Evolutionary conservation across 164 flowering plant genomes (phyloP).

Genomic region (Annona cherimola): DNA sequence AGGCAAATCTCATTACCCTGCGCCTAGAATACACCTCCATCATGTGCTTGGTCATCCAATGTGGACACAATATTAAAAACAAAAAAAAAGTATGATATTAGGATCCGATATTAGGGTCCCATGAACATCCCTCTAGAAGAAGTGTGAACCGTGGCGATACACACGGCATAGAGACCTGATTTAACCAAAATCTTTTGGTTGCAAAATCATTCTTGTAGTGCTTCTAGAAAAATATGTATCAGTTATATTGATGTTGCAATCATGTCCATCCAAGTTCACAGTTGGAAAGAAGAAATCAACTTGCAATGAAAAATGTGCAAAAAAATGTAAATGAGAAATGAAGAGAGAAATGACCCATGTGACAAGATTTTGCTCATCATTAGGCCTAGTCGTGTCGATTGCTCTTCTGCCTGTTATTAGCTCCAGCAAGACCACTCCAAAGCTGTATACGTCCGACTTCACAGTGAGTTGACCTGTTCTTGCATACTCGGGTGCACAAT

Average conservation of each 20-base stretch:
- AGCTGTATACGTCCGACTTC: constrained; percentile 65
- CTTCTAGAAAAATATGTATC: not conserved
- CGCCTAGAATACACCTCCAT: no score
- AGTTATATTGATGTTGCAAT: not conserved
- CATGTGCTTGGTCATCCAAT: no score
- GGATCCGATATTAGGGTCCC: no score
- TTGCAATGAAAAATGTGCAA: not conserved
- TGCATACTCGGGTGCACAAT: constrained; percentile 63
- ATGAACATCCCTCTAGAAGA: no score
- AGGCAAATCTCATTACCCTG: no score
- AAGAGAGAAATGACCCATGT: constrained; percentile 44
- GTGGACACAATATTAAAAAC: no score
- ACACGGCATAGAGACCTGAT: no score
- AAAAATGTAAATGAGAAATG: not conserved
- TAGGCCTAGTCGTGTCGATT: constrained; percentile 52
- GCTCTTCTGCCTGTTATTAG: constrained; percentile 65
- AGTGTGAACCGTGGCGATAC: no score
- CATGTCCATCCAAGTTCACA: not conserved
- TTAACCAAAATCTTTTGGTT: no score
- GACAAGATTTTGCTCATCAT: constrained; percentile 56
- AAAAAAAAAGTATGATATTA: no score
- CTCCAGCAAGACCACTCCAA: constrained; percentile 64
- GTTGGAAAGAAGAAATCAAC: not conserved
- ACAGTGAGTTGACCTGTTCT: constrained; percentile 46
- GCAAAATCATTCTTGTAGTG: not conserved